Percentiles rank a stretch among this genome's conserved stretches.
Conservation (phyloP, 352 stramenopile species). For the Phytophthora tubulina region DNA sequence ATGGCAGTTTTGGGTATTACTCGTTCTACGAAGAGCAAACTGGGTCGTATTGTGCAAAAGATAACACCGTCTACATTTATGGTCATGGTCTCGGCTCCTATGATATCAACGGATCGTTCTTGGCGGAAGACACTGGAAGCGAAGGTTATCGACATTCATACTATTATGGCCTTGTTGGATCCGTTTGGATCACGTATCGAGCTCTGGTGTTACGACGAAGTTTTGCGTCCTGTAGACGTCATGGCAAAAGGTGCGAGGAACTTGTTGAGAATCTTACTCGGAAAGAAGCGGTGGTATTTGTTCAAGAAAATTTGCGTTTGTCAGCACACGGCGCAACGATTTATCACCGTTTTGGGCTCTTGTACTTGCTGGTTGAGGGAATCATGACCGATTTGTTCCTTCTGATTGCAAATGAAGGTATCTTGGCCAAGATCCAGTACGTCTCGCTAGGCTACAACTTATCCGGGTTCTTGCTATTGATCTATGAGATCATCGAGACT, state of each 20-base stretch:
- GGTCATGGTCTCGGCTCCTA: conserved; percentile 27
- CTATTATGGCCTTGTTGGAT: conserved; percentile 26
- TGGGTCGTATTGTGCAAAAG: conserved; percentile 24
- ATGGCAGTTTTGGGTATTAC: conserved; percentile 10
- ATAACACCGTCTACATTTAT: conserved; percentile 28
- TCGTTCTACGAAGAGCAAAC: conserved; percentile 19
- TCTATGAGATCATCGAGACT: conserved; percentile 44
- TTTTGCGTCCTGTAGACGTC: conserved; percentile 27
- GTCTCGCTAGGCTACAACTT: conserved; percentile 40
- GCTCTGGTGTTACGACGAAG: conserved; percentile 28
- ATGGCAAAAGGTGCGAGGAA: conserved; percentile 27
- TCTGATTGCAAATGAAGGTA: conserved; percentile 38
- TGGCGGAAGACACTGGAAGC: conserved; percentile 20
- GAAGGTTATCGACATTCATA: conserved; percentile 25
- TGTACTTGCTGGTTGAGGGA: conserved; percentile 38
- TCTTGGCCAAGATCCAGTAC: conserved; percentile 38
- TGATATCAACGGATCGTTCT: conserved; percentile 25
- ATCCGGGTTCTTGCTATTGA: conserved; percentile 25
- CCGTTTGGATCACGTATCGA: conserved; percentile 33
- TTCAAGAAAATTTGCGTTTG: conserved; percentile 33
- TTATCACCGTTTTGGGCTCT: conserved; percentile 23
- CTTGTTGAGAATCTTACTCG: conserved; percentile 11
- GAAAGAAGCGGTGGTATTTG: conserved; percentile 31
- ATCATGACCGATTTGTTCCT: conserved; percentile 47
- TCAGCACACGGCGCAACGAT: conserved; percentile 19